phyloP scores from a whole-genome alignment of 441 rosid species.

The Syzygium syzygioides region DNA sequence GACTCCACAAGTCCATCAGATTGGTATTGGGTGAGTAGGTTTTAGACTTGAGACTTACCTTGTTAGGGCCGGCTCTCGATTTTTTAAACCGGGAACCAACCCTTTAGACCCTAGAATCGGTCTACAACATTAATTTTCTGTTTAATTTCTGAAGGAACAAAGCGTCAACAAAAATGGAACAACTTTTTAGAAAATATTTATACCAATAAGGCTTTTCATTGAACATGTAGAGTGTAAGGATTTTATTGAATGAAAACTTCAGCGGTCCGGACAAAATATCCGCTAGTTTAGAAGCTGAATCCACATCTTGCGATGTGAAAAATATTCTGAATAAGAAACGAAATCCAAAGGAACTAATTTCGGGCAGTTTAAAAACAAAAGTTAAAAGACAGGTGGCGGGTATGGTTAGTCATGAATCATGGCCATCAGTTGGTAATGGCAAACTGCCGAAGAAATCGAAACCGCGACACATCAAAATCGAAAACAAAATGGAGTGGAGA shows the following conservation, averaged over 20 bases:
- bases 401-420: background rate
- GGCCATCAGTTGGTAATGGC: background rate
- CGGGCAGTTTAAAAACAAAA: background rate
- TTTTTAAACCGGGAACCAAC: background rate
- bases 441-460: background rate
- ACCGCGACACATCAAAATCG: background rate
- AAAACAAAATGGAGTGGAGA: background rate
- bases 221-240: background rate
- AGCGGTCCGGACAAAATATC: background rate
- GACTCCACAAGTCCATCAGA: too few species aligned
- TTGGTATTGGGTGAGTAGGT: background rate
- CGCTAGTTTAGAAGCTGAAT: background rate
- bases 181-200: background rate
- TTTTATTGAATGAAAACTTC: background rate
- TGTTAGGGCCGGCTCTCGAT: fast-evolving
- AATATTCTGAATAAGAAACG: background rate
- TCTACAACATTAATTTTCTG: background rate
- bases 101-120: too few species aligned
- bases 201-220: background rate
- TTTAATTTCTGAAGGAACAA: background rate
- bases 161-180: background rate
- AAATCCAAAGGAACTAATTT: background rate
- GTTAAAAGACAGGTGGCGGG: background rate
- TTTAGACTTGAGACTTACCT: too few species aligned
- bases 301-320: too few species aligned